Evolutionary conservation across 2,329 filamentous ascomycete genomes (phyloP), one percentile per base, ranked within the genome.

Genomic region (Ceratocystis cubensis): DNA sequence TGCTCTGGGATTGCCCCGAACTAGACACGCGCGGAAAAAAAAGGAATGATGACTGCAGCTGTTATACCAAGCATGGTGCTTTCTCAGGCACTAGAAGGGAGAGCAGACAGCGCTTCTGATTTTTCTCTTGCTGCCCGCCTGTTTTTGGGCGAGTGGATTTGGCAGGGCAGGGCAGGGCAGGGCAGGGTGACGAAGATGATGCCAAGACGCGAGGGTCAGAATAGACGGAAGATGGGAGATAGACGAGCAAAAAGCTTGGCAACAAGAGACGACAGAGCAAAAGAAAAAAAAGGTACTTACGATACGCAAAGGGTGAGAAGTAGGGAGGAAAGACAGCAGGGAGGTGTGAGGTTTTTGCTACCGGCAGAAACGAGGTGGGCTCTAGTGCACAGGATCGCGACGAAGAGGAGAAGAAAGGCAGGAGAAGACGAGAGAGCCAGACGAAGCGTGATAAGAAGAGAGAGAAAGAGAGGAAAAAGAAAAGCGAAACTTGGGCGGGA

Each of bases 161-260:
- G 50, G 20, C 25, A 22, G 22, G 10, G 22, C 22, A 25, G 22
- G 22, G 50, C 50, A 25, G 22, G 22, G 50, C 50, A 25, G 22
- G 22, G 50, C 50, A 25, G 13, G 13, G 50, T 6, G 28, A 33
- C 15, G 37, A 46, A 63, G 61, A 17, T 10, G 33, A 63, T 8
- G 61, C 61, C 61, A 45, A 63, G 61, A 5, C 30, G 28, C 41
- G 41, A 45, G 61, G 22, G 48, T 63, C 22, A n/a, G n/a, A n/a
- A 13, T 53, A 46, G 17, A 46, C n/a, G 25, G 22, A 28, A 37
- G 28, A 41, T 33, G n/a, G 28, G 28, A 37, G 28, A 61, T n/a
- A 30, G 20, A 56, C 50, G 17, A 56, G 20, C 22, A 41, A 30
- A 28, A 56, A 17, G 22, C 6, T 61, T 33, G n/a, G 45, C n/a